Percentiles rank a stretch among this genome's conserved stretches.
Evolutionary conservation across 2,329 filamentous ascomycete genomes (phyloP).

Genomic region (Aspergillus transmontanensis): DNA sequence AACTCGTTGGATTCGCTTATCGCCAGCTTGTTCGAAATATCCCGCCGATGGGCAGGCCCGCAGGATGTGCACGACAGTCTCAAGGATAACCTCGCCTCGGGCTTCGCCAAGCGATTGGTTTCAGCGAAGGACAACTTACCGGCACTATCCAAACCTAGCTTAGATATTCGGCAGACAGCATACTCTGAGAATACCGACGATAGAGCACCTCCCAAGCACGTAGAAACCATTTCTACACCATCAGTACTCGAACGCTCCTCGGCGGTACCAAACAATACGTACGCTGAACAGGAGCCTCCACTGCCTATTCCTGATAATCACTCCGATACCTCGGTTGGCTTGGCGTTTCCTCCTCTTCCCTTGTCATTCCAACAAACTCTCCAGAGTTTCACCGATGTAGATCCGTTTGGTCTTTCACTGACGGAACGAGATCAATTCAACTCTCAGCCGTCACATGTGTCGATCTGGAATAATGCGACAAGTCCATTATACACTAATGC

Average conservation of each 20-base stretch:
- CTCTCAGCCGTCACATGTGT: not conserved
- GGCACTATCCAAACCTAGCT: constrained; percentile 5
- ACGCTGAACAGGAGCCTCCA: not conserved
- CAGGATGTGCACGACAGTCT: constrained; percentile 1
- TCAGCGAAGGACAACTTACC: constrained; percentile 14
- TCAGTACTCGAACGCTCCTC: not conserved
- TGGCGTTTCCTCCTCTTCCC: constrained; percentile 24
- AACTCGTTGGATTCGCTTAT: constrained; percentile 38
- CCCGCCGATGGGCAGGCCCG: constrained; percentile 40
- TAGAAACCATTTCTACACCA: not conserved
- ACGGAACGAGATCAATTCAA: not conserved
- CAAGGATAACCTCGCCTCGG: constrained; percentile 21
- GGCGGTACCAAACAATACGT: not conserved
- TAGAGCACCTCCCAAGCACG: not conserved
- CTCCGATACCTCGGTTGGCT: constrained; percentile 7
- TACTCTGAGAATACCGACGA: constrained; percentile 20
- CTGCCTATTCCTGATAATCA: not conserved
- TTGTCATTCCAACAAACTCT: constrained; percentile 14
- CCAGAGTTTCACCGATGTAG: not conserved
- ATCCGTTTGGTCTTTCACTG: not conserved
- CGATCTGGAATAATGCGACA: not conserved
- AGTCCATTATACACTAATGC: not conserved
- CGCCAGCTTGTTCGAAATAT: constrained; percentile 38
- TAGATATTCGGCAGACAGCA: constrained; percentile 24
- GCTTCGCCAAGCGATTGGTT: constrained; percentile 22